Base-by-base conservation (phyloP, 331 rosid genomes). In the Arachis monticola region DNA sequence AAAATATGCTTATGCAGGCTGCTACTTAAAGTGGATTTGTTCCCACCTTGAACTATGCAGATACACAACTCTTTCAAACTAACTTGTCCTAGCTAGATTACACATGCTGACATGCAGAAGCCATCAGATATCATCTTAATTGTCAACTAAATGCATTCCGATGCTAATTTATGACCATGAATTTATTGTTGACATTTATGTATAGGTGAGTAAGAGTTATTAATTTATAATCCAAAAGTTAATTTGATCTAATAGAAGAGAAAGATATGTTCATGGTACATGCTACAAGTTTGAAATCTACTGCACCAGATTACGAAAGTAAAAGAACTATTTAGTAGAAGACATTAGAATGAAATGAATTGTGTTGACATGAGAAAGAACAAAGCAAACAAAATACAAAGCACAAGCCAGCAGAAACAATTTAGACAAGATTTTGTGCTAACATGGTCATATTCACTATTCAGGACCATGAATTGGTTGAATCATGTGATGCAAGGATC, bases 31-130 rank as follows among this genome's bases (percentile, higher is more conserved):
- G 55, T 11, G 53, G 72, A 74, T 48, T 68, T 75, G 17, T 35
- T 51, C 69, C 17, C 50, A 35, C 67, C 66, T 47, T 62, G 35
- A 64, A 78, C 52, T 58, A 63, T 41, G 55, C 70, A 62, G 63
- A 77, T 53, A 59, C 64, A 61, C 47, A 60, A 50, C 6, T 22
- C 27, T 22, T 22, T 22, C 27, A 22, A 22, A 22, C 27, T 22
- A 22, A 22, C 27, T 22, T 22, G 27, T 22, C 27, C 27, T 22
- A 22, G 27, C 27, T 22, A 22, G 27, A 22, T 22, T 22, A 22
- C 27, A 22, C 27, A 22, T 22, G 27, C 27, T 22, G 27, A 22
- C 27, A 55, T 42, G 60, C 42, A 48, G 51, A 22, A 30, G 53
- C 46, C 46, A 52, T 2, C 55, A 35, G 5, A 40, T 47, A 27